Evolutionary conservation across 2,329 filamentous ascomycete species (phyloP).

Genomic region (Cladophialophora chaetospira): DNA sequence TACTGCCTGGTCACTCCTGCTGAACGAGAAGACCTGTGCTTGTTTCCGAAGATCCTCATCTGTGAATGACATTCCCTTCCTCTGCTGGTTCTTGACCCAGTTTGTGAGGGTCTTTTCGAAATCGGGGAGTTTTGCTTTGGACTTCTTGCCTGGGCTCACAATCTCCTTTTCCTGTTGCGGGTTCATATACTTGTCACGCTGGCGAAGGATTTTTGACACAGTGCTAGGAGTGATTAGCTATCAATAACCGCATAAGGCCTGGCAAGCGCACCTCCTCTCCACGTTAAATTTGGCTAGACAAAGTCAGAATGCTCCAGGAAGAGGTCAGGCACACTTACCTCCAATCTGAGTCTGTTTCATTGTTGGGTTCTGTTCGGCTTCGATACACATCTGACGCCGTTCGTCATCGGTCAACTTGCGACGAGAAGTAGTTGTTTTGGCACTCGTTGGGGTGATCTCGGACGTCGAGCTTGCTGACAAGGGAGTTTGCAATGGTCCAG

Average conservation of each 20-base stretch:
- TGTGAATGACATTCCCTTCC: conserved; percentile 57
- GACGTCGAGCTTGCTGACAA: conserved; percentile 49
- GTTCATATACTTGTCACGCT: conserved; percentile 92
- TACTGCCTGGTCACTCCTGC: conserved; percentile 32
- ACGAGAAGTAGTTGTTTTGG: conserved; percentile 59
- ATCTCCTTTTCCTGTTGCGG: conserved; percentile 63
- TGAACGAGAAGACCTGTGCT: conserved; percentile 32
- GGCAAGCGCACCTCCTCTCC: conserved; percentile 77
- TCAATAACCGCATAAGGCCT: conserved; percentile 6
- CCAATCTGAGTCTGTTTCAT: conserved; percentile 97
- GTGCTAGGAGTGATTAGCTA: conserved; percentile 62
- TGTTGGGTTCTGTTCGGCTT: conserved; percentile 84
- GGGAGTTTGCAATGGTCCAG: conserved; percentile 54
- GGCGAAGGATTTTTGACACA: conserved; percentile 94
- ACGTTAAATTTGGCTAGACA: conserved; percentile 80
- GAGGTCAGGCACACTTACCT: conserved; percentile 52
- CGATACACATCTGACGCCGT: conserved; percentile 88
- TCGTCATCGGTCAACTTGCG: conserved; percentile 91
- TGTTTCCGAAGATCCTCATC: conserved; percentile 34
- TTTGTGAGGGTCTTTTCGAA: conserved; percentile 88
- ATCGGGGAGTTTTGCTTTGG: conserved; percentile 83
- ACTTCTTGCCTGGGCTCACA: conserved; percentile 76
- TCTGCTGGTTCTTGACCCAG: conserved; percentile 81
- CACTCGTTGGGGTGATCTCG: conserved; percentile 34
- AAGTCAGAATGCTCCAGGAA: conserved; percentile 37